Evolutionary conservation across 164 flowering plant genomes (phyloP), one percentile per base, ranked within the genome.

Genomic region (Chloranthus sessilifolius): DNA sequence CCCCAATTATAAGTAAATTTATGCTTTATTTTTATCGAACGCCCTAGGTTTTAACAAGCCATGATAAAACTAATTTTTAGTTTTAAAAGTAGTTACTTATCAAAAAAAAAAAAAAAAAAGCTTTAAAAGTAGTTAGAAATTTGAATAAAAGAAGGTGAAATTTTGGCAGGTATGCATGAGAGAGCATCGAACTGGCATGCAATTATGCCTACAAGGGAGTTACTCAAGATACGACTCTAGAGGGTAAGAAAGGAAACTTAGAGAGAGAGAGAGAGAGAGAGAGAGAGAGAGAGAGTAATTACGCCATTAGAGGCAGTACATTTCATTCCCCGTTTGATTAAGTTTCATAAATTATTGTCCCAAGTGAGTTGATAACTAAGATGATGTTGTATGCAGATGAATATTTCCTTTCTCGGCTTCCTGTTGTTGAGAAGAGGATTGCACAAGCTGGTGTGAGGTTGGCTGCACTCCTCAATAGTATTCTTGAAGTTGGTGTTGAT

Each of bases 81-180:
- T n/a, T n/a, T n/a, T n/a, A n/a, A n/a, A n/a, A n/a, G n/a, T n/a
- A n/a, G n/a, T n/a, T n/a, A n/a, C n/a, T n/a, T n/a, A n/a, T n/a
- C n/a, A n/a, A n/a, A n/a, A n/a, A n/a, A n/a, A n/a, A n/a, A n/a
- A n/a, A n/a, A n/a, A n/a, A n/a, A n/a, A n/a, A n/a, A n/a, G n/a
- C n/a, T n/a, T n/a, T n/a, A n/a, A n/a, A n/a, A n/a, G n/a, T n/a
- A n/a, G n/a, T n/a, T n/a, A n/a, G n/a, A n/a, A n/a, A 41, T 41
- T 41, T 15, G 10, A n/a, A n/a, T n/a, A 17, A 16, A 25, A 25
- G 20, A 25, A 15, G 6, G 26, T 25, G 31, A 15, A 44, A 25
- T 44, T n/a, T n/a, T 44, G 4, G 7, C 33, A 49, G 53, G 53
- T 33, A 34, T 49, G 53, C 53, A 49, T 49, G 41, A 26, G 53